Evolutionary conservation across 495 filamentous ascomycete species (phyloP).

Genomic region (Cercophora sp.): DNA sequence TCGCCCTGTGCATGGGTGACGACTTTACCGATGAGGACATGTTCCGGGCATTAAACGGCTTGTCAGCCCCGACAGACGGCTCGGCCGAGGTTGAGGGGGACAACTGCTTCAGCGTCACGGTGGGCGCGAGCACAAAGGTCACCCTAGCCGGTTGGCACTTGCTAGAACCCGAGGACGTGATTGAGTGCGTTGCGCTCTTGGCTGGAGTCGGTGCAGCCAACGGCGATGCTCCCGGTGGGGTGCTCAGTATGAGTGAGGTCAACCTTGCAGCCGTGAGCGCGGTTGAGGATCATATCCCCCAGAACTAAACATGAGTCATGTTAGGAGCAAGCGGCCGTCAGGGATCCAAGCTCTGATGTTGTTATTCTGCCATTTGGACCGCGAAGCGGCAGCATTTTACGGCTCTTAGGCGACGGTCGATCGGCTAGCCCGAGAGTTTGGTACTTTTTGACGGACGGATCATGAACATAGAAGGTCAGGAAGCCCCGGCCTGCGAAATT

Average conservation of each 20-base stretch:
- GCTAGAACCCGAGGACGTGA: slow-evolving; percentile 80
- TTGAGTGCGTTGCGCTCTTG: slow-evolving; percentile 71
- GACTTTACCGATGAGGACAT: slow-evolving; percentile 97
- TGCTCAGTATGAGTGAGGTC: slow-evolving; percentile 40
- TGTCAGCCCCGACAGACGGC: slow-evolving; percentile 33
- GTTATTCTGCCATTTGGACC: no score
- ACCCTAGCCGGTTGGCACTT: slow-evolving; percentile 86
- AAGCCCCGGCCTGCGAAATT: no score
- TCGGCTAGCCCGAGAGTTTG: neutral
- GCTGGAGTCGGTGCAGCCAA: slow-evolving; percentile 48
- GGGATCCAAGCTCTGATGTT: no score
- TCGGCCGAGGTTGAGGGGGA: slow-evolving; percentile 47
- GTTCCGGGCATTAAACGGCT: slow-evolving; percentile 62
- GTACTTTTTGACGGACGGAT: neutral
- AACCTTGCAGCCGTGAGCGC: slow-evolving; percentile 43
- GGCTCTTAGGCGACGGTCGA: no score
- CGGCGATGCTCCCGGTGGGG: slow-evolving; percentile 28
- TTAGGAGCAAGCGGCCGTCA: no score
- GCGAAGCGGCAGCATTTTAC: no score
- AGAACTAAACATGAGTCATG: no score
- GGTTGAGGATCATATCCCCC: slow-evolving; percentile 42
- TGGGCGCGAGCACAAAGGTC: slow-evolving; percentile 80
- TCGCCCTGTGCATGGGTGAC: slow-evolving; percentile 86
- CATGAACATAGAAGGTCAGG: no score
- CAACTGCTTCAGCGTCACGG: slow-evolving; percentile 79